Percentiles rank a stretch among this genome's conserved stretches.
Evolutionary conservation across 805 yeast genomes (phyloP).

Genomic region (Saccharomycopsis babjevae): DNA sequence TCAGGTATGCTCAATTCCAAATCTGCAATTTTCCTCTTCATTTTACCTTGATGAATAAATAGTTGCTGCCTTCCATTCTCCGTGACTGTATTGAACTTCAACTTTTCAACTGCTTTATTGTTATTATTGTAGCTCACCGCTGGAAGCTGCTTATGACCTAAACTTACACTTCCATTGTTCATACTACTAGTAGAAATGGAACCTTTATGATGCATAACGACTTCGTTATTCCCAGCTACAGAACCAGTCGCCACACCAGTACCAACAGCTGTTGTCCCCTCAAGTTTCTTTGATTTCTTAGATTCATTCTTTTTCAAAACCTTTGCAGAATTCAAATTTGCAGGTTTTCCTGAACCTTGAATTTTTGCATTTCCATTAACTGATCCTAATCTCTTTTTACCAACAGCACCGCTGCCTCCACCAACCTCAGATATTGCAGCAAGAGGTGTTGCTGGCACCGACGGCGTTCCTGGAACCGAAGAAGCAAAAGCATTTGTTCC

Average conservation of each 20-base stretch:
- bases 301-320: background rate
- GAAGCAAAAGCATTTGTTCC: background rate
- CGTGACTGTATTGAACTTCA: background rate
- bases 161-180: background rate
- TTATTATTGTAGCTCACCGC: background rate
- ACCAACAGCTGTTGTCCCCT: background rate
- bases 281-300: background rate
- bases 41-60: background rate
- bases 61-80: background rate
- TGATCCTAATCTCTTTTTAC: conserved; percentile 25
- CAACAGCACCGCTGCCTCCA: conserved; percentile 20
- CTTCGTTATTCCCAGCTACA: background rate
- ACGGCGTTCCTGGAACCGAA: conserved; percentile 14
- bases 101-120: background rate
- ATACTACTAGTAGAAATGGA: background rate
- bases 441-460: conserved; percentile 14
- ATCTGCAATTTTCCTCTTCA: background rate
- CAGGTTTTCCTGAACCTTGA: background rate
- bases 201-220: background rate
- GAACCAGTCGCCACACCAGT: background rate
- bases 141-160: background rate
- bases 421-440: conserved; percentile 15
- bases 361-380: conserved; percentile 6
- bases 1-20: background rate
- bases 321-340: background rate